phyloP scores from a whole-genome alignment of 345 rosid species.

The Salix suchowensis region DNA sequence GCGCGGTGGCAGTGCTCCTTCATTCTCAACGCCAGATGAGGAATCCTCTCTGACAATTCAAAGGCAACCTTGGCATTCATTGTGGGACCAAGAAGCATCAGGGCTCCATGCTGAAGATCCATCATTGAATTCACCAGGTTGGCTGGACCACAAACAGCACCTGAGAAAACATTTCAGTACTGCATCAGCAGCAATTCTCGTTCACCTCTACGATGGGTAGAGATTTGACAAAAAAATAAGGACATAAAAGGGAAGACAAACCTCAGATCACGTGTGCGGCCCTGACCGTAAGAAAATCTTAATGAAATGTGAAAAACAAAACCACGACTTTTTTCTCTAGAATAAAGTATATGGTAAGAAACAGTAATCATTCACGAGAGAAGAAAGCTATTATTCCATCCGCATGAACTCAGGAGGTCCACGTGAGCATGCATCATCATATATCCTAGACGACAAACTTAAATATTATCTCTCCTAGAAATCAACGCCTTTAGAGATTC shows the following conservation, averaged over 20 bases:
- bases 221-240: background rate
- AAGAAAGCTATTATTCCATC: background rate
- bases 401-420: no score
- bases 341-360: no score
- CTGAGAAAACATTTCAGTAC: slow-evolving; percentile 21
- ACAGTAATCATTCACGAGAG: background rate
- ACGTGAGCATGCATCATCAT: no score
- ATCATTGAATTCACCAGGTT: slow-evolving; percentile 82
- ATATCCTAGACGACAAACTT: no score
- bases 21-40: slow-evolving; percentile 80
- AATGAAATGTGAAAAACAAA: background rate
- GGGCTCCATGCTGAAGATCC: slow-evolving; percentile 85
- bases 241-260: background rate
- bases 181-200: background rate
- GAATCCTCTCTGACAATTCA: slow-evolving; percentile 79
- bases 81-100: slow-evolving; percentile 92
- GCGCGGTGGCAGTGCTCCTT: slow-evolving; percentile 83
- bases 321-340: no score
- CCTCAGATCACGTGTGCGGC: slow-evolving; percentile 3
- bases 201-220: background rate
- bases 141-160: slow-evolving; percentile 88
- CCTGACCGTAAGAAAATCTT: background rate
- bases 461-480: no score
- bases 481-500: background rate
- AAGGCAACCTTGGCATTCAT: slow-evolving; percentile 96